Base-by-base conservation (phyloP, 2,329 filamentous ascomycete genomes). In the Ambrosiella beaveri region DNA sequence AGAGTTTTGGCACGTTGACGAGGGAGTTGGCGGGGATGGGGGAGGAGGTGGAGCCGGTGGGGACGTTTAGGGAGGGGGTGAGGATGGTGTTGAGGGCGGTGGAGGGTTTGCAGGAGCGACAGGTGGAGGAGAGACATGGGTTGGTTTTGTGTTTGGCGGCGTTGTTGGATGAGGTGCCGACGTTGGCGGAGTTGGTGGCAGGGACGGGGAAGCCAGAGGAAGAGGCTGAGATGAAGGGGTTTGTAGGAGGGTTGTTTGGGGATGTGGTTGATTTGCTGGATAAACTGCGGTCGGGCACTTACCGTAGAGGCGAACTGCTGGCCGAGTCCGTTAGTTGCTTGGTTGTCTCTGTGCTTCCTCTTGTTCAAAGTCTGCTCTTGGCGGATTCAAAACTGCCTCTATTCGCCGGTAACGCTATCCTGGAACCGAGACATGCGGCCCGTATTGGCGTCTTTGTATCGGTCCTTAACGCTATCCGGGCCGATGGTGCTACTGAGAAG, bases 91-190 rank as follows among this genome's bases (percentile, higher is more conserved):
- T 73, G 15, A 63, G 63, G 2, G 70, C 72, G 3, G 65, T 86
- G 11, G 65, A 66, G 45, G 64, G 64, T 27, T 66, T 86, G 12
- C 71, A 75, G 60, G 63, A 68, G 1, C 74, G 82, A 38, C 81
- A 88, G 64, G 77, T 83, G 1, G 84, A 87, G 64, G 82, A 86
- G 64, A 74, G 81, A 1, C 85, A 89, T 64, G 85, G 85, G 0
- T 68, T 87, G 3, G 65, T 86, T 0, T 68, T 85, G 7, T 76
- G 77, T 37, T 69, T 85, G n/a, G 77, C 83, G 1, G 74, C 78
- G 4, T 69, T 85, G 0, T 64, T 83, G 3, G 74, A 81, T 56
- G 66, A 68, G 5, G 64, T 78, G 9, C 72, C 75, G 0, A 64
- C 63, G 2, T 59, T 74, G 17, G 52, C 66, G 7, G 36, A 15